A percentile compares a stretch with the other conserved stretches of the same genome.
Evolutionary conservation across 2,329 filamentous ascomycete genomes (phyloP).

Genomic region (Cercospora nicotianae): DNA sequence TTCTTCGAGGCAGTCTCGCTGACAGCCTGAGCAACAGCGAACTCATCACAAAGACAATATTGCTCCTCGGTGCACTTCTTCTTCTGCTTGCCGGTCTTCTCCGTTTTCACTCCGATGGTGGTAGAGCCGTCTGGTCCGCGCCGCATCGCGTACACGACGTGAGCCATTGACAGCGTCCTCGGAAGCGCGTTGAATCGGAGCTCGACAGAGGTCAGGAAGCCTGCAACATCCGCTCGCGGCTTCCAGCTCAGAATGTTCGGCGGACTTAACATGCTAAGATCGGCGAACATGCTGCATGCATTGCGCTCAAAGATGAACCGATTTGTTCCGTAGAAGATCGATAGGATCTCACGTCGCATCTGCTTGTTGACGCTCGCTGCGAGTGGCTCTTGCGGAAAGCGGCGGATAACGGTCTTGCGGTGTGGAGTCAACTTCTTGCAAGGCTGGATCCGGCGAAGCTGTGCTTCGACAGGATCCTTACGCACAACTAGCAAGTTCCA

Average conservation of each 20-base stretch:
- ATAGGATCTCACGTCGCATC: conserved; percentile 24
- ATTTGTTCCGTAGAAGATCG: conserved; percentile 27
- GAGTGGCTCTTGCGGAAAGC: conserved; percentile 24
- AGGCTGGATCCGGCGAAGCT: conserved; percentile 23
- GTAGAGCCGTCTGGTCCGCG: conserved; percentile 7
- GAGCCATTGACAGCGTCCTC: neutral
- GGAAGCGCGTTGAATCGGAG: conserved; percentile 17
- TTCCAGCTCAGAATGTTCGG: conserved; percentile 21
- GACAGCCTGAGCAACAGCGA: conserved; percentile 4
- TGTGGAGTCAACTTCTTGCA: conserved; percentile 17
- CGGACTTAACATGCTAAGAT: conserved; percentile 21
- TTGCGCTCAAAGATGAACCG: conserved; percentile 25
- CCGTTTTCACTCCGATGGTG: conserved; percentile 18
- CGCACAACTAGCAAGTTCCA: conserved; percentile 22
- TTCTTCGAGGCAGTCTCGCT: neutral
- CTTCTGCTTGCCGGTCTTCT: conserved; percentile 15
- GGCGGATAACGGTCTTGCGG: conserved; percentile 17
- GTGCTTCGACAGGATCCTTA: conserved; percentile 23
- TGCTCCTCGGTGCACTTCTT: neutral
- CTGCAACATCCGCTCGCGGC: conserved; percentile 16
- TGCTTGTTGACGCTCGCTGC: conserved; percentile 23
- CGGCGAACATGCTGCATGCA: conserved; percentile 16
- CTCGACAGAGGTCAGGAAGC: conserved; percentile 18
- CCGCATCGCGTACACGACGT: conserved; percentile 17
- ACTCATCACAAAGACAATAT: conserved; percentile 22